phyloP scores from a whole-genome alignment of 2,329 filamentous ascomycete species.

The Pseudocercospora crystallina region DNA sequence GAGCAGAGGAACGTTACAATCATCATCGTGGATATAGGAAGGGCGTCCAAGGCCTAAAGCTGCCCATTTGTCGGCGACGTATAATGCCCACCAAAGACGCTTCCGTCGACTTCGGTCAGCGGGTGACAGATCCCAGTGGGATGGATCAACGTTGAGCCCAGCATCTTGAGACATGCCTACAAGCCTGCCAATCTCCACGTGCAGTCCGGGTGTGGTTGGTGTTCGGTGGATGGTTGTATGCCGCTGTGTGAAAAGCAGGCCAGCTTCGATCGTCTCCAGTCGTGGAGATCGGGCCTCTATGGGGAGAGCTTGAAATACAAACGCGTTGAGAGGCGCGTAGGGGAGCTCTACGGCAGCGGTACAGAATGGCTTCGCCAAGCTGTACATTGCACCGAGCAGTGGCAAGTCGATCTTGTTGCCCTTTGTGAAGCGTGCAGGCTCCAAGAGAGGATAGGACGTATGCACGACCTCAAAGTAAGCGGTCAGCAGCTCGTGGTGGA shows the following conservation, averaged over 20 bases:
- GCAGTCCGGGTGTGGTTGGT: constrained; percentile 18
- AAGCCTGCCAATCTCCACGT: constrained; percentile 21
- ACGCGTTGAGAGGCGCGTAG: constrained; percentile 14
- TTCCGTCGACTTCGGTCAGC: constrained; percentile 19
- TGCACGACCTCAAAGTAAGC: constrained; percentile 27
- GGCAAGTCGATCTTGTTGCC: constrained; percentile 26
- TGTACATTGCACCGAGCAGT: constrained; percentile 24
- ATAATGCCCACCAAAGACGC: constrained; percentile 26
- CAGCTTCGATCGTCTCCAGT: constrained; percentile 24
- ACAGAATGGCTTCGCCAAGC: constrained; percentile 23
- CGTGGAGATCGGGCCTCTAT: constrained; percentile 20
- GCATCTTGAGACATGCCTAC: constrained; percentile 24
- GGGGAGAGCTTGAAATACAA: constrained; percentile 22
- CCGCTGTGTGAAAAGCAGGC: constrained; percentile 21
- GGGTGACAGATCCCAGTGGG: constrained; percentile 20
- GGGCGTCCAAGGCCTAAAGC: constrained; percentile 24
- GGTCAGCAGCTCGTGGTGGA: constrained; percentile 24
- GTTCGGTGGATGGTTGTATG: constrained; percentile 18
- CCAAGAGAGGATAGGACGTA: constrained; percentile 23
- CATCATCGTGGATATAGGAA: constrained; percentile 22
- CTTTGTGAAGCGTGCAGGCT: constrained; percentile 22
- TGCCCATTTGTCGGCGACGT: constrained; percentile 23
- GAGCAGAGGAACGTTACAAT: constrained; percentile 18
- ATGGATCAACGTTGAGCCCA: constrained; percentile 23
- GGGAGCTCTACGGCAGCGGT: constrained; percentile 12